Evolutionary conservation across 2,329 filamentous ascomycete genomes (phyloP), one percentile per base, ranked within the genome.

Genomic region (Botryotinia convoluta): DNA sequence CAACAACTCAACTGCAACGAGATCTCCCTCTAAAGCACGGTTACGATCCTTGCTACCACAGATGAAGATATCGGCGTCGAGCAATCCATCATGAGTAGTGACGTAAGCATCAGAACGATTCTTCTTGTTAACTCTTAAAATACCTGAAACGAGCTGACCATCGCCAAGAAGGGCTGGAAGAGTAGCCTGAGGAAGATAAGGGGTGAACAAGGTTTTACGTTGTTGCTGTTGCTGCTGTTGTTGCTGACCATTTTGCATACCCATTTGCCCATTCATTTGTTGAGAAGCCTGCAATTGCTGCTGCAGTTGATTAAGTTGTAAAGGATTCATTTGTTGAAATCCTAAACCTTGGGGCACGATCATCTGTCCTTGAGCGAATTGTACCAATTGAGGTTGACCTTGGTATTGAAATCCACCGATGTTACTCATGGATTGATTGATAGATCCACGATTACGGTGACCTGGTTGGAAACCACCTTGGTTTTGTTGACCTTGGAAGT

Each of bases 11-110:
- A 99, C 90, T 45, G 96, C 96, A 74, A 99, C 96, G 72, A 97
- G 88, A 82, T 99, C 96, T 74, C 96, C 96, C 82, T 99, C 96
- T 51, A 99, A 88, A 72, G 96, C 96, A 83, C 96, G 93, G 83
- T 99, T 99, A 78, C 96, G 92, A 82, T 99, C 96, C 83, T 99
- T 99, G 87, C 95, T 98, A 82, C 96, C 96, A 82, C 96, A 99
- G 80, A 99, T 99, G 84, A 99, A 99, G 81, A 99, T 99, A 82
- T 99, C 96, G 61, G 96, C 95, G 83, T 98, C 96, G 65, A 99
- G 88, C 74, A 92, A 85, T 64, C 90, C 90, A 81, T 99, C 96
- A 75, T 92, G 91, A 20, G 94, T 97, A 18, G 96, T 96, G 72
- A 99, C 96, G 80, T 99, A 99, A 42, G 96, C 96, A 83, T 99